Base-by-base conservation (phyloP, 495 filamentous ascomycete species). In the Hamigera avellanea region DNA sequence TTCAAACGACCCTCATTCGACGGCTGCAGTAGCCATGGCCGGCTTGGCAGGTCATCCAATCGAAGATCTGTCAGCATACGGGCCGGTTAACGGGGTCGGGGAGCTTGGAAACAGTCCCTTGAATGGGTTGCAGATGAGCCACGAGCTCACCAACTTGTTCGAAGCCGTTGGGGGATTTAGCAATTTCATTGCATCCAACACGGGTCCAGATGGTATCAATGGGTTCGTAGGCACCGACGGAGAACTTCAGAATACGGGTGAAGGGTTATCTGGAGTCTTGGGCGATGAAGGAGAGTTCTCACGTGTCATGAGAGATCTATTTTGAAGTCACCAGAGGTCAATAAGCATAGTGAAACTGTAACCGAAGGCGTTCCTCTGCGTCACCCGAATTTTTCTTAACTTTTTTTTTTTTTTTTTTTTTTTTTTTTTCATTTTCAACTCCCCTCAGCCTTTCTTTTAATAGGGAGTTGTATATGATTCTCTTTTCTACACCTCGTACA, bases 11-110 rank as follows among this genome's bases (percentile, higher is more conserved):
- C 66, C 76, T 14, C 77, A 81, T 47, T 79, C 74, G 4, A 69
- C 58, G 8, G 80, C 80, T 14, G 80, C 80, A 2, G 70, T 83
- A 6, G 78, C 77, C 3, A 83, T 85, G 80, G 78, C 79, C 12
- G 79, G 78, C 7, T 61, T 85, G 5, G 80, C 80, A 3, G 80
- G 80, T 7, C 80, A 85, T 46, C 69, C 69, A 14, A 73, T 83
- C 17, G 70, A 76, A 33, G 70, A 76, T 29, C 44, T 78, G 39
- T 66, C 73, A 0, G 52, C 69, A 21, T 78, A 73, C 45, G 69
- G 68, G 10, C 44, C 61, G 0, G 44, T 65, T 43, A 66, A 61
- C 35, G 52, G 54, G 27, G 42, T 53, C 2, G 57, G 60, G 14
- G 63, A 70, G 25, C 66, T 74, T 29, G 76, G 70, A 8, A 77